These are phyloP conservation scores for Backusella sp. DNA, from an alignment of 192 early-diverging fungal genomes.

Conservation along the genomic window DNA sequence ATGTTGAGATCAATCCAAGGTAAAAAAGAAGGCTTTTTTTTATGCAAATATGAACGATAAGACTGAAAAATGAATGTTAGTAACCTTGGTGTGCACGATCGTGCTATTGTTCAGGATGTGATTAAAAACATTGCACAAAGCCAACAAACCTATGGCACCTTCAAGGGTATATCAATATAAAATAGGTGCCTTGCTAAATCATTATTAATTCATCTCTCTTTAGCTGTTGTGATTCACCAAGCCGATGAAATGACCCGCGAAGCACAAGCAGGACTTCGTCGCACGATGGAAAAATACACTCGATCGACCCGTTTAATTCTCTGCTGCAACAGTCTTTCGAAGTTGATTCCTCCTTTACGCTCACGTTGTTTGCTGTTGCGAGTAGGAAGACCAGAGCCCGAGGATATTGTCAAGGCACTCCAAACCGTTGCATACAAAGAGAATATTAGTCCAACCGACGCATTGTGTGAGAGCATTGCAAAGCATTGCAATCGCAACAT, in stretches of 20 bases:
- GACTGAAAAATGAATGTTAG: slow-evolving; percentile 38
- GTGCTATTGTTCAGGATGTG: slow-evolving; percentile 89
- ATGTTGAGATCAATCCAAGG: slow-evolving; percentile 96
- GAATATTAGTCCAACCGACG: slow-evolving; percentile 58
- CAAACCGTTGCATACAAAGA: slow-evolving; percentile 82
- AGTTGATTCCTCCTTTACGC: slow-evolving; percentile 91
- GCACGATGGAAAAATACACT: slow-evolving; percentile 99
- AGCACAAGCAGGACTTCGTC: slow-evolving; percentile 92
- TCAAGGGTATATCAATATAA: slow-evolving; percentile 71
- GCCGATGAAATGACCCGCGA: slow-evolving; percentile 86
- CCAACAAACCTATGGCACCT: slow-evolving; percentile 83
- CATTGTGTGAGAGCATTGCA: slow-evolving; percentile 67
- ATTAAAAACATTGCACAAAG: slow-evolving; percentile 98
- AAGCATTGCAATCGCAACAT: slow-evolving; percentile 76
- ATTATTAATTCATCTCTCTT: not conserved
- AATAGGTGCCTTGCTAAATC: not conserved
- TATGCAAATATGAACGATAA: not conserved
- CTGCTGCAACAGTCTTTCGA: slow-evolving; percentile 85
- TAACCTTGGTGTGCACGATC: slow-evolving; percentile 95
- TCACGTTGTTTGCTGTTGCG: slow-evolving; percentile 90
- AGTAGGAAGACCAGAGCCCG: slow-evolving; percentile 73
- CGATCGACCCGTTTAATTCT: slow-evolving; percentile 89
- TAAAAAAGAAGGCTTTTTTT: slow-evolving; percentile 22
- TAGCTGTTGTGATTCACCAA: slow-evolving; percentile 92
- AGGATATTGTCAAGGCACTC: slow-evolving; percentile 75